Evolutionary conservation across 495 filamentous ascomycete genomes (phyloP).

Genomic region (Schizothecium vesticola): DNA sequence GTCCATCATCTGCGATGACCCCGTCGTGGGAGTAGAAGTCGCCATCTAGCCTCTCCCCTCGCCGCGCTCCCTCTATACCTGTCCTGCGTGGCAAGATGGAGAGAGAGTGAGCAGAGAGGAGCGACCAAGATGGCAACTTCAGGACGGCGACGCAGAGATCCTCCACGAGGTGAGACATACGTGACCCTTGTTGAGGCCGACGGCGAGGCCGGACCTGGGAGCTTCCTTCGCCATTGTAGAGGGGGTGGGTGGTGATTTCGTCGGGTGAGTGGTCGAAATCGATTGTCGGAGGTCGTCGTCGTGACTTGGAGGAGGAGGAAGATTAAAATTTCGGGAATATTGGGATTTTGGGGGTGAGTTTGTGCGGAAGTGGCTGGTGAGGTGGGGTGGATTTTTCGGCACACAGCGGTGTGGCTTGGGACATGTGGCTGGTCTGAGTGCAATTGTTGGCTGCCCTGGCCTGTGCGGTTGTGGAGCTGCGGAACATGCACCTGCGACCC

Average conservation of each 20-base stretch:
- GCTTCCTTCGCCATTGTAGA: constrained; percentile 36
- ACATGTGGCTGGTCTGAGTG: neutral
- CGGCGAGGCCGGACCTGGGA: constrained; percentile 63
- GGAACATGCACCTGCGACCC: neutral
- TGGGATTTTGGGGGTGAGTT: constrained; percentile 15
- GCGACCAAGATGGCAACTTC: constrained; percentile 9
- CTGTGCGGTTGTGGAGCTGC: neutral
- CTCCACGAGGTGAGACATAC: constrained; percentile 67
- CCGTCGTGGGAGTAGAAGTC: constrained; percentile 5
- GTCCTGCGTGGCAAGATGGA: neutral
- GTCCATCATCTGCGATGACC: constrained; percentile 27
- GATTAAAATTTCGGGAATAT: constrained; percentile 10
- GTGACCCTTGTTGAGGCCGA: constrained; percentile 85
- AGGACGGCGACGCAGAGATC: constrained; percentile 48
- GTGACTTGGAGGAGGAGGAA: constrained; percentile 16
- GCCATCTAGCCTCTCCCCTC: neutral
- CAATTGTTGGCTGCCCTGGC: neutral
- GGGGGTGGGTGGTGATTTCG: constrained; percentile 10
- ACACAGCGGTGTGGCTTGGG: neutral
- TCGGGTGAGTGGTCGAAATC: constrained; percentile 21
- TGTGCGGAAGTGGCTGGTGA: constrained; percentile 20
- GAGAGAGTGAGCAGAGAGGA: neutral
- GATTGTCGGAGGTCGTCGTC: constrained; percentile 13
- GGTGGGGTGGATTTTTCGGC: neutral
- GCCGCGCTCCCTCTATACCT: neutral